Evolutionary conservation across 768 basidiomycete species (phyloP).

Genomic region (Daedaleopsis nitida): DNA sequence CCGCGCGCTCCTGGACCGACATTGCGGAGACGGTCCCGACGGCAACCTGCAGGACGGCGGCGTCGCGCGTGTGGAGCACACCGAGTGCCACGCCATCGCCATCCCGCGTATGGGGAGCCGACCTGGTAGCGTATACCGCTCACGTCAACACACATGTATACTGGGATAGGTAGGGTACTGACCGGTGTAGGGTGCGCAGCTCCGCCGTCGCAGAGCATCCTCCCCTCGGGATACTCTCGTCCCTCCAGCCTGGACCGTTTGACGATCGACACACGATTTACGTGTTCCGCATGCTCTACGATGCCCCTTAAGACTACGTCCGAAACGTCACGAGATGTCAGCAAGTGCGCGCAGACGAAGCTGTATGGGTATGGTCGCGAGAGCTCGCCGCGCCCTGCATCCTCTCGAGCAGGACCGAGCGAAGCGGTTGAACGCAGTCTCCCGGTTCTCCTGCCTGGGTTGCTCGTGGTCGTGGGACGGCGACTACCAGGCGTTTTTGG

Average conservation of each 20-base stretch:
- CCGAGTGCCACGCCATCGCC: conserved; percentile 34
- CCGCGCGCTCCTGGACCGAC: conserved; percentile 21
- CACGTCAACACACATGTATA: not conserved
- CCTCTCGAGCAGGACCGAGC: not conserved
- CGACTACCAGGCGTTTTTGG: conserved; percentile 8
- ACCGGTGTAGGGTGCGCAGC: conserved; percentile 36
- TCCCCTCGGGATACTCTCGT: conserved; percentile 32
- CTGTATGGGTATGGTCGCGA: no score
- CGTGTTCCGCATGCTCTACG: conserved; percentile 6
- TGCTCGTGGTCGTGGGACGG: not conserved
- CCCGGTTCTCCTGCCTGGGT: not conserved
- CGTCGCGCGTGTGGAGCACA: conserved; percentile 27
- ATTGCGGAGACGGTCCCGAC: conserved; percentile 22
- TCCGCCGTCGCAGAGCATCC: conserved; percentile 33
- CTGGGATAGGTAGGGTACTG: not conserved
- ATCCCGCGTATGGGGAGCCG: conserved; percentile 22
- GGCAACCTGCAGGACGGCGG: conserved; percentile 22
- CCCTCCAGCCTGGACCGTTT: conserved; percentile 25
- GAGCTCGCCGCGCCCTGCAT: not conserved
- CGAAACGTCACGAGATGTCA: no score
- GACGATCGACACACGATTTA: conserved; percentile 13
- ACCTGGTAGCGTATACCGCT: conserved; percentile 1
- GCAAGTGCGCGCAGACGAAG: no score
- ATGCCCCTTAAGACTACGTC: conserved; percentile 22
- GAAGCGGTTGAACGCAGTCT: no score